Evolutionary conservation across 192 early-diverging fungal genomes (phyloP).

Genomic region (Diversispora eburnea): DNA sequence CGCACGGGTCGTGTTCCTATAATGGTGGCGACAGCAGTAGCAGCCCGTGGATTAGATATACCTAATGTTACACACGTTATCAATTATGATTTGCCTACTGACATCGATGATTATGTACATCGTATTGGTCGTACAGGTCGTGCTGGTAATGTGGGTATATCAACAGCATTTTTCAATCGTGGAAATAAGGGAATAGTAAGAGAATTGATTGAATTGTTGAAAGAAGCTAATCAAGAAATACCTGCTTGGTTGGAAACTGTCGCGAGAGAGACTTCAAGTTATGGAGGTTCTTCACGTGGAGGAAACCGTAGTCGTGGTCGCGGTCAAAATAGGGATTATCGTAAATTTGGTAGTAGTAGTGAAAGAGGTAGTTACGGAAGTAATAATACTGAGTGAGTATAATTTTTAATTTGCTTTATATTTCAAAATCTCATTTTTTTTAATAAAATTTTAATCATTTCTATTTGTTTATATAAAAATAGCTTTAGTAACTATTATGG

Average conservation of each 20-base stretch:
- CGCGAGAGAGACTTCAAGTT: conserved; percentile 53
- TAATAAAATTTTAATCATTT: not conserved
- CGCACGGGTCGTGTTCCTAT: conserved; percentile 74
- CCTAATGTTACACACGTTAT: conserved; percentile 84
- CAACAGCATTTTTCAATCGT: conserved; percentile 94
- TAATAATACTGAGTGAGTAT: conserved; percentile 36
- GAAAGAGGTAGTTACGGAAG: conserved; percentile 40
- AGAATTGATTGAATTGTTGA: conserved; percentile 82
- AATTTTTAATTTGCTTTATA: not conserved
- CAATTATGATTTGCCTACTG: conserved; percentile 94
- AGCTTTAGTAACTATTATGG: conserved; percentile 29
- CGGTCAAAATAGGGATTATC: conserved; percentile 38
- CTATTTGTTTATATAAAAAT: not conserved
- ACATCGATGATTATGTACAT: conserved; percentile 98
- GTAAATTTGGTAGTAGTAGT: conserved; percentile 41
- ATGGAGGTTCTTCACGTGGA: conserved; percentile 43
- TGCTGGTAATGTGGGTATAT: conserved; percentile 89
- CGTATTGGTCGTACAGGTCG: conserved; percentile 97
- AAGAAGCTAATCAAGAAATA: conserved; percentile 93
- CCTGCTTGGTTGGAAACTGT: conserved; percentile 77
- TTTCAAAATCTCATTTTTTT: not conserved
- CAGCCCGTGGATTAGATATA: conserved; percentile 91
- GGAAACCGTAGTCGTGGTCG: conserved; percentile 55
- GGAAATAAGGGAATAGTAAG: conserved; percentile 77
- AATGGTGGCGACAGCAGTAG: conserved; percentile 97